phyloP scores from a whole-genome alignment of 2,329 filamentous ascomycete species.

The Beauveria medogensis region DNA sequence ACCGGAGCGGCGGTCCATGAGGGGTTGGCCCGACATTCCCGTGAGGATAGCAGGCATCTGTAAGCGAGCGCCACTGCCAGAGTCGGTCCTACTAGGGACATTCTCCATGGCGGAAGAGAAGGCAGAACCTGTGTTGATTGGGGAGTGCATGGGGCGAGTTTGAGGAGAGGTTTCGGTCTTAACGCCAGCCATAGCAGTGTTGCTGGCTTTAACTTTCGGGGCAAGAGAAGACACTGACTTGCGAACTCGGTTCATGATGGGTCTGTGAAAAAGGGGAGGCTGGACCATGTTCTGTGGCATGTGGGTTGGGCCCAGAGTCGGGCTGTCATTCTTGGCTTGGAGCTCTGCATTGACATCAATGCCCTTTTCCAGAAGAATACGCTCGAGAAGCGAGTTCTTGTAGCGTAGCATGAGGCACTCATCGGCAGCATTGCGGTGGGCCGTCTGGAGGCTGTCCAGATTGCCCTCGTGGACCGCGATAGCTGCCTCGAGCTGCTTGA shows the following conservation, averaged over 20 bases:
- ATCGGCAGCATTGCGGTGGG: conserved; percentile 87
- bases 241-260: conserved; percentile 70
- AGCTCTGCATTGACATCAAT: conserved; percentile 97
- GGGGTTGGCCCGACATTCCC: conserved; percentile 22
- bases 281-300: conserved; percentile 62
- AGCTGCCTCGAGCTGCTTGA: conserved; percentile 95
- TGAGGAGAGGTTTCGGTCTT: conserved; percentile 58
- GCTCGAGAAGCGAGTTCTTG: conserved; percentile 93
- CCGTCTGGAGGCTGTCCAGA: conserved; percentile 84
- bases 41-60: conserved; percentile 23
- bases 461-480: conserved; percentile 97
- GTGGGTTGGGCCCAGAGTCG: conserved; percentile 63
- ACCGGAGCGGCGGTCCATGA: conserved; percentile 29
- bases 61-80: conserved; percentile 23
- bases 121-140: conserved; percentile 39
- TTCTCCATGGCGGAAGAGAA: conserved; percentile 41
- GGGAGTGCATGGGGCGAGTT: conserved; percentile 68
- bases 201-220: conserved; percentile 59
- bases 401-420: conserved; percentile 98
- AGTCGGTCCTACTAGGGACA: conserved; percentile 36
- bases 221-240: conserved; percentile 66
- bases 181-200: conserved; percentile 38
- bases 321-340: conserved; percentile 83
- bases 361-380: conserved; percentile 92
- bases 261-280: conserved; percentile 69